Evolutionary conservation across 768 basidiomycete genomes (phyloP).

Genomic region (Boletellus ananas): DNA sequence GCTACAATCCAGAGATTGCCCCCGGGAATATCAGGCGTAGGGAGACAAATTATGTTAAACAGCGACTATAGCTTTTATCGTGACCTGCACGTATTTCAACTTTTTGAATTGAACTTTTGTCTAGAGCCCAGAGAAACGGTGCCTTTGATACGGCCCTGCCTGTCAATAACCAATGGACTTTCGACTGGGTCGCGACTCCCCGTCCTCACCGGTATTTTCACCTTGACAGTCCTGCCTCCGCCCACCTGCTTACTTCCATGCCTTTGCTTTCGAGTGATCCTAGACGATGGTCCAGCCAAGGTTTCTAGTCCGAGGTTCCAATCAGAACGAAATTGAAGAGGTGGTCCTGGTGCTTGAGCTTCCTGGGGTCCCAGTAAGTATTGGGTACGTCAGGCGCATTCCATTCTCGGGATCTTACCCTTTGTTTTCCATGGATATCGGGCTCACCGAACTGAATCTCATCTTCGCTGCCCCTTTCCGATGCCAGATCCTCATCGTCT

Average conservation of each 20-base stretch:
- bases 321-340: slow-evolving; percentile 16
- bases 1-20: too few relatives aligned
- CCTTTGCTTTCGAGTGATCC: slow-evolving; percentile 9
- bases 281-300: slow-evolving; percentile 5
- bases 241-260: slow-evolving; percentile 8
- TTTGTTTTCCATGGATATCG: slow-evolving; percentile 3
- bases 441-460: slow-evolving; percentile 7
- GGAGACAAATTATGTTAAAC: too few relatives aligned
- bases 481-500: slow-evolving; percentile 11
- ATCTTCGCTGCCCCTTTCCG: slow-evolving; percentile 18
- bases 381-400: not conserved
- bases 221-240: slow-evolving; percentile 23
- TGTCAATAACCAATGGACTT: slow-evolving; percentile 21
- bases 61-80: not conserved
- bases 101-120: slow-evolving; percentile 31
- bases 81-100: slow-evolving; percentile 16
- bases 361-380: slow-evolving; percentile 9
- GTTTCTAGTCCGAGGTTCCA: slow-evolving; percentile 21
- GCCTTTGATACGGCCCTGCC: slow-evolving; percentile 22
- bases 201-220: slow-evolving; percentile 8
- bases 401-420: slow-evolving; percentile 1
- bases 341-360: not conserved
- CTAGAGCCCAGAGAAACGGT: slow-evolving; percentile 25
- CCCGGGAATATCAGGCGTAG: too few relatives aligned
- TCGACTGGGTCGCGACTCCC: slow-evolving; percentile 3